Evolutionary conservation across 345 rosid species (phyloP).

Genomic region (Salix brachista): DNA sequence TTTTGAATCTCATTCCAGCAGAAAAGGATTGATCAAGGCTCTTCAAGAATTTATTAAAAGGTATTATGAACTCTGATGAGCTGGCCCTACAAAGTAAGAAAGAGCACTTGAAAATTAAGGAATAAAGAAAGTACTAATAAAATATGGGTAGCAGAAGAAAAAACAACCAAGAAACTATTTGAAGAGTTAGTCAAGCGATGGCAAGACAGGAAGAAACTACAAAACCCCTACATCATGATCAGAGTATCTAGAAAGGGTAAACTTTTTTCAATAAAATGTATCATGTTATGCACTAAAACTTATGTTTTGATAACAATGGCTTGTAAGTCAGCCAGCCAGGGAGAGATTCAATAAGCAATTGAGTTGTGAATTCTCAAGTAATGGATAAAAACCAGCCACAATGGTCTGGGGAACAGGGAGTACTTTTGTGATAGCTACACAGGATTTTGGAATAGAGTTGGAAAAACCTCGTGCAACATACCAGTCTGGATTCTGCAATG

Average conservation of each 20-base stretch:
- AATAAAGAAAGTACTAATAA: neutral
- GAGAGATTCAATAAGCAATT: neutral
- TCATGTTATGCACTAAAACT: neutral
- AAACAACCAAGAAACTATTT: neutral
- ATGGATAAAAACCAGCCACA: neutral
- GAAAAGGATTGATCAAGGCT: slow-evolving; percentile 60
- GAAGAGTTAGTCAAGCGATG: neutral
- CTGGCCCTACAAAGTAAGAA: slow-evolving; percentile 45
- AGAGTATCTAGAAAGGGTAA: neutral
- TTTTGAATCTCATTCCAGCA: slow-evolving; percentile 86
- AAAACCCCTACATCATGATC: neutral
- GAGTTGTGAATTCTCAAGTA: neutral
- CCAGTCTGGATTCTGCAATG: neutral
- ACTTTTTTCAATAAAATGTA: neutral
- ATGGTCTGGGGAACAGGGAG: neutral
- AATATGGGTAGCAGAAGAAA: neutral
- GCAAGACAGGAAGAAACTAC: neutral
- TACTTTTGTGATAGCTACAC: neutral
- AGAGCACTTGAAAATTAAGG: neutral
- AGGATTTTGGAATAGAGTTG: neutral
- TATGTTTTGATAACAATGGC: neutral
- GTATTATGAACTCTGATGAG: slow-evolving; percentile 71
- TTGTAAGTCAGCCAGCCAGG: neutral
- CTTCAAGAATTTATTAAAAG: slow-evolving; percentile 65
- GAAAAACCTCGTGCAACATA: neutral